Percentiles rank a stretch among this genome's conserved stretches.
phyloP scores from a whole-genome alignment of 31 red algal species.

The Bonnemaisonia californica region DNA sequence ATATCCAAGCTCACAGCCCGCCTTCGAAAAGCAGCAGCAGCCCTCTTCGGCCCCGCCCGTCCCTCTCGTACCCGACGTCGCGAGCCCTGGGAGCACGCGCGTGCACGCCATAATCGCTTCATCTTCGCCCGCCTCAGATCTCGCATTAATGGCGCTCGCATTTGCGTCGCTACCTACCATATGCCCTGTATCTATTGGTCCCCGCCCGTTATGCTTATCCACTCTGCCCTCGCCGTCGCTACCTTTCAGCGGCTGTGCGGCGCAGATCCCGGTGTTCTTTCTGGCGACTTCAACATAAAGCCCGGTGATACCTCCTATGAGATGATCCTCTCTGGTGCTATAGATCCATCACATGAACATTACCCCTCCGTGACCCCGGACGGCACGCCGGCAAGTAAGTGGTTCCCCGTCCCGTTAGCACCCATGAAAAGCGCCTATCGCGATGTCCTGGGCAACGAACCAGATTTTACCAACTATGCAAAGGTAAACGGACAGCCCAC shows the following conservation, averaged over 20 bases:
- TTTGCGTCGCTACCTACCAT: constrained; percentile 84
- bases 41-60: constrained; percentile 19
- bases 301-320: constrained; percentile 64
- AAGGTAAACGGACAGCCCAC: constrained; percentile 48
- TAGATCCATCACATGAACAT: constrained; percentile 59
- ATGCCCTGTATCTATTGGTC: constrained; percentile 89
- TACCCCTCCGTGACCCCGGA: constrained; percentile 57
- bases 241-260: constrained; percentile 69
- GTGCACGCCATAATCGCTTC: constrained; percentile 64
- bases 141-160: constrained; percentile 54
- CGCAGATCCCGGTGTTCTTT: constrained; percentile 63
- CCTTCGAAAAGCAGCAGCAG: constrained; percentile 11
- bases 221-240: constrained; percentile 60
- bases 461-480: constrained; percentile 88
- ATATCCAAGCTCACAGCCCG: constrained; percentile 6
- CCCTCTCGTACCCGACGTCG: neutral
- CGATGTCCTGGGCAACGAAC: constrained; percentile 72
- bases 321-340: constrained; percentile 63
- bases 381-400: constrained; percentile 52
- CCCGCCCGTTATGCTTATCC: constrained; percentile 79
- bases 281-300: constrained; percentile 90
- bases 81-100: constrained; percentile 70
- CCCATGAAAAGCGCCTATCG: constrained; percentile 84
- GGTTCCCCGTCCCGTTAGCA: constrained; percentile 51
- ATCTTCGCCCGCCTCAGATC: constrained; percentile 67